Percentiles rank a stretch among this genome's conserved stretches.
Conservation (phyloP, 179 eudicot genomes). For the Silene vulgaris region DNA sequence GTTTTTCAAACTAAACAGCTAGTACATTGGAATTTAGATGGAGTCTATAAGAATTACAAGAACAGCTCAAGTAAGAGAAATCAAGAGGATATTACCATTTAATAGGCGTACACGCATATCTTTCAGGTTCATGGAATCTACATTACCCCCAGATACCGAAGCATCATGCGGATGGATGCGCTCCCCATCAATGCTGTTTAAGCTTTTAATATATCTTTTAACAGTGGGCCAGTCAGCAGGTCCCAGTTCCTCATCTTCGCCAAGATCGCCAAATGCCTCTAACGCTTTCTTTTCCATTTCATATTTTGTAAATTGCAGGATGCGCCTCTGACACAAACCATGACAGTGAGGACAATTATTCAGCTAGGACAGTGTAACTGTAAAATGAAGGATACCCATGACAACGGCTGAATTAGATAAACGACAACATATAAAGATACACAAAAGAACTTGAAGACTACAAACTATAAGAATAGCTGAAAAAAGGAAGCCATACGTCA, state of each 20-base stretch:
- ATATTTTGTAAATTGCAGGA: constrained; percentile 72
- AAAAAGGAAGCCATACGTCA: not conserved
- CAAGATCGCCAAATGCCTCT: constrained; percentile 83
- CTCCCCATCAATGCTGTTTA: constrained; percentile 63
- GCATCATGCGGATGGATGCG: constrained; percentile 59
- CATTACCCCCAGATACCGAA: constrained; percentile 38
- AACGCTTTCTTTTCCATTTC: constrained; percentile 87
- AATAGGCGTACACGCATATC: constrained; percentile 80
- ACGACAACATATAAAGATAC: not conserved
- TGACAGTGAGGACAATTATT: not conserved
- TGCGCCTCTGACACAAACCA: constrained; percentile 55
- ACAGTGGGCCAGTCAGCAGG: constrained; percentile 96
- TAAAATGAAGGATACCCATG: not conserved
- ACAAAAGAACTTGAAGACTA: not conserved
- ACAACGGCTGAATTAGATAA: not conserved
- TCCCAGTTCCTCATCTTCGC: constrained; percentile 93
- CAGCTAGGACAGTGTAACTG: not conserved
- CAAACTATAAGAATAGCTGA: not conserved
- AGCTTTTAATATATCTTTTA: constrained; percentile 61
- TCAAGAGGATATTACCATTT: constrained; percentile 46
- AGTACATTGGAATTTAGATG: constrained; percentile 6
- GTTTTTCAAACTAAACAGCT: not conserved
- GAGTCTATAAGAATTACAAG: not conserved
- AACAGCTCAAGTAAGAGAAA: not conserved
- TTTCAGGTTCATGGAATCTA: constrained; percentile 52